These are phyloP conservation scores for Termitomyces sp. DNA, from an alignment of 1,284 basidiomycete species.

Conservation along the genomic window DNA sequence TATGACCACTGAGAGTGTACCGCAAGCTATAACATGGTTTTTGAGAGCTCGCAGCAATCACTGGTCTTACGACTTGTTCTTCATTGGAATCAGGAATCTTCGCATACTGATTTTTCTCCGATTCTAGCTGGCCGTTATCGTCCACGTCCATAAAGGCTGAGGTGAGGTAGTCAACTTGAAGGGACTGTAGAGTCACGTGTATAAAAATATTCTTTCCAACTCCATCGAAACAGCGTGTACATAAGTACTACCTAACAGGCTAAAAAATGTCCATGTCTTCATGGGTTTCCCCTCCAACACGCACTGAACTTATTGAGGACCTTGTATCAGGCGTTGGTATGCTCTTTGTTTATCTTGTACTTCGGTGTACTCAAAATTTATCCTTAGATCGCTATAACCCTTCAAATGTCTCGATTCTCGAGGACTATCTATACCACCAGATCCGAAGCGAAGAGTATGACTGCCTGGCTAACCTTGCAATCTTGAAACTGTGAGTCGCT, in stretches of 20 bases:
- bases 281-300: conserved; percentile 68
- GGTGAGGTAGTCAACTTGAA: neutral
- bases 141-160: conserved; percentile 16
- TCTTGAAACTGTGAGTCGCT: conserved; percentile 69
- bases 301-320: conserved; percentile 83
- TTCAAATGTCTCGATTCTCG: conserved; percentile 85
- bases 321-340: conserved; percentile 88
- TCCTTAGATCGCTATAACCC: conserved; percentile 89
- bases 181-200: conserved; percentile 25
- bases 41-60: neutral
- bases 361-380: conserved; percentile 6
- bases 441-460: conserved; percentile 89
- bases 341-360: conserved; percentile 26
- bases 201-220: conserved; percentile 16
- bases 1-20: conserved; percentile 68
- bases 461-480: conserved; percentile 87
- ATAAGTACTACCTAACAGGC: neutral
- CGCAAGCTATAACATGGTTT: conserved; percentile 36
- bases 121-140: neutral
- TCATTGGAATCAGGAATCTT: neutral
- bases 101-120: neutral
- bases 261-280: conserved; percentile 40
- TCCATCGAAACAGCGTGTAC: neutral
- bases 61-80: neutral
- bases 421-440: conserved; percentile 93